phyloP scores from a whole-genome alignment of 139 green algal species.

The Pleodorina starrii region DNA sequence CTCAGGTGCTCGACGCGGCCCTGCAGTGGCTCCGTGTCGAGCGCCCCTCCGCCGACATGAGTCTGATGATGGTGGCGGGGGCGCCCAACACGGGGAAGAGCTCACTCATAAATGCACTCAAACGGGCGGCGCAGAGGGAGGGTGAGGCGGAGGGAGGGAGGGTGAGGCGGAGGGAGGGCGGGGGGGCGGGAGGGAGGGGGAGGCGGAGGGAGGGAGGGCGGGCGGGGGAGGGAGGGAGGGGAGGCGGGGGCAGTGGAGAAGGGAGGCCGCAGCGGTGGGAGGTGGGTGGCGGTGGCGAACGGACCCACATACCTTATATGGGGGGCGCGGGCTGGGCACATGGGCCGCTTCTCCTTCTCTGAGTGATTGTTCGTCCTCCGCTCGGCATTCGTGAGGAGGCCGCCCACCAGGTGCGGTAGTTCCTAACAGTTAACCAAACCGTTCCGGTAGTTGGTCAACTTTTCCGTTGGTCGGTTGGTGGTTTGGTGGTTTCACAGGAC shows the following conservation, averaged over 20 bases:
- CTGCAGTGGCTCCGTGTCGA: slow-evolving; percentile 42
- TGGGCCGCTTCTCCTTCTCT: no score
- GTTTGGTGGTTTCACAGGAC: not conserved
- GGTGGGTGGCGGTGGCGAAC: no score
- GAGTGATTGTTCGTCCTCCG: no score
- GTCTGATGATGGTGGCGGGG: slow-evolving; percentile 57
- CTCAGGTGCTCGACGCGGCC: slow-evolving; percentile 28
- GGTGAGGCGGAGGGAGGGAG: slow-evolving; percentile 5
- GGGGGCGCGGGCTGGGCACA: no score
- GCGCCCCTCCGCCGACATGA: slow-evolving; percentile 16
- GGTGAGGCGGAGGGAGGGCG: not conserved
- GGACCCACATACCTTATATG: no score
- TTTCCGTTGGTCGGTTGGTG: not conserved
- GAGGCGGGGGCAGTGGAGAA: not conserved
- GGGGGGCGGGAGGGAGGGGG: not conserved
- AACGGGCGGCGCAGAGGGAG: slow-evolving; percentile 28
- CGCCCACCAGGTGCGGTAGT: no score
- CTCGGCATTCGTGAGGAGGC: no score
- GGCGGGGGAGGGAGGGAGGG: not conserved
- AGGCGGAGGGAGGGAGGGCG: not conserved
- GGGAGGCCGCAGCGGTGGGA: no score
- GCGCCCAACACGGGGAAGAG: slow-evolving; percentile 65
- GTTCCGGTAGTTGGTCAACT: no score
- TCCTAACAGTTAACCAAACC: no score
- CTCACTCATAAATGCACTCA: slow-evolving; percentile 59